Evolutionary conservation across 371 early-diverging fungal genomes (phyloP).

Genomic region (Saksenaea vasiformis): DNA sequence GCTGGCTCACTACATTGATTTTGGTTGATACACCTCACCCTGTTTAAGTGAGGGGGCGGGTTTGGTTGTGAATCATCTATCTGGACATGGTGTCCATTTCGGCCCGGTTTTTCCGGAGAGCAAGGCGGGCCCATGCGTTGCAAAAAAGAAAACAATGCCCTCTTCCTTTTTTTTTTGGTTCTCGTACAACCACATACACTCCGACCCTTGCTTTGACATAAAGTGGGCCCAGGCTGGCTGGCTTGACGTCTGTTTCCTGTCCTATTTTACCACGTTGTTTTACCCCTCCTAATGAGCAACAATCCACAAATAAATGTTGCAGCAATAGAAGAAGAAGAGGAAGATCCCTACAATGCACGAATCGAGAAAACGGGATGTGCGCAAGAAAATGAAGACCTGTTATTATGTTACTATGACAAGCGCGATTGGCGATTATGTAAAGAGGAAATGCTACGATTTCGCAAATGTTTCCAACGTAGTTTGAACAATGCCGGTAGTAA

Average conservation of each 20-base stretch:
- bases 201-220: not conserved
- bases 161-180: no score
- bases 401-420: constrained; percentile 72
- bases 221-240: not conserved
- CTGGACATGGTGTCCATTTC: no score
- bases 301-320: not conserved
- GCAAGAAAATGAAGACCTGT: constrained; percentile 73
- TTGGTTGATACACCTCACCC: no score
- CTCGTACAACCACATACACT: not conserved
- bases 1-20: no score
- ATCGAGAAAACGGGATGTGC: constrained; percentile 73
- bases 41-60: no score
- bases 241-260: not conserved
- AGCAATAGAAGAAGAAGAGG: constrained; percentile 39
- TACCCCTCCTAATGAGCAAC: not conserved
- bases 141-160: no score
- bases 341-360: constrained; percentile 67
- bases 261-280: not conserved
- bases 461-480: constrained; percentile 67
- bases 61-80: no score
- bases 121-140: no score
- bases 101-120: no score
- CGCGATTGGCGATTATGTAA: constrained; percentile 81
- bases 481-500: constrained; percentile 51
- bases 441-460: constrained; percentile 72